Conservation (phyloP, 2,329 filamentous ascomycete genomes). For the Tolypocladium guangdongense region DNA sequence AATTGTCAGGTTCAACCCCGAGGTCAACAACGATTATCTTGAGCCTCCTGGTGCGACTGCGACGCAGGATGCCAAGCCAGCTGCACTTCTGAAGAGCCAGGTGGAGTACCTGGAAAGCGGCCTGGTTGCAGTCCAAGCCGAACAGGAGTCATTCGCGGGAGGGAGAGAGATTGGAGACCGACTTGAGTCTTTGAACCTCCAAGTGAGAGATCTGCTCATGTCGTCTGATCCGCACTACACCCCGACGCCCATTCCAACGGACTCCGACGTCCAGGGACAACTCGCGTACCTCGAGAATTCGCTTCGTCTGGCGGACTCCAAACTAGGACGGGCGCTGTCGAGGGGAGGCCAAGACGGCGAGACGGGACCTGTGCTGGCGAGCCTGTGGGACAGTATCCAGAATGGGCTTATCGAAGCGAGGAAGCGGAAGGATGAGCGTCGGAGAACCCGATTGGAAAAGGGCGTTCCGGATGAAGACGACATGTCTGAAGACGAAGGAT, state of each 20-base stretch:
- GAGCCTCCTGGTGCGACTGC: constrained; percentile 25
- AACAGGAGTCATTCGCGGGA: constrained; percentile 33
- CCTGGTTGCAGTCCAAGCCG: constrained; percentile 47
- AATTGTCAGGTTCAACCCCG: constrained; percentile 52
- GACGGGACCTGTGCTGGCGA: constrained; percentile 42
- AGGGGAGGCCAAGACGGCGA: constrained; percentile 32
- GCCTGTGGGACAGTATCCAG: constrained; percentile 47
- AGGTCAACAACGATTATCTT: constrained; percentile 34
- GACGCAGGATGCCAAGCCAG: constrained; percentile 25
- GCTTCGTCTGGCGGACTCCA: constrained; percentile 37
- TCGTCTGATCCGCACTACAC: constrained; percentile 36
- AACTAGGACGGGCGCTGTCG: constrained; percentile 25
- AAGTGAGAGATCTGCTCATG: constrained; percentile 48
- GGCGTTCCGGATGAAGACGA: constrained; percentile 49
- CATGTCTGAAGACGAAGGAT: constrained; percentile 50
- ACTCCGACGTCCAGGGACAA: constrained; percentile 53
- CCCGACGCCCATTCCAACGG: constrained; percentile 45
- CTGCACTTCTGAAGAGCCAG: constrained; percentile 41
- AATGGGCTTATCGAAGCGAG: constrained; percentile 41
- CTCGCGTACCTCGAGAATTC: constrained; percentile 55
- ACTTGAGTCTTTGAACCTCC: constrained; percentile 52
- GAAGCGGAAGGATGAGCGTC: constrained; percentile 41
- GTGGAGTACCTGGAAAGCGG: constrained; percentile 62
- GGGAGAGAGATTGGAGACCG: constrained; percentile 34
- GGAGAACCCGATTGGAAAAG: constrained; percentile 42